Conservation (phyloP, 1,139 yeast species). For the Yamadazyma trypodendri region DNA sequence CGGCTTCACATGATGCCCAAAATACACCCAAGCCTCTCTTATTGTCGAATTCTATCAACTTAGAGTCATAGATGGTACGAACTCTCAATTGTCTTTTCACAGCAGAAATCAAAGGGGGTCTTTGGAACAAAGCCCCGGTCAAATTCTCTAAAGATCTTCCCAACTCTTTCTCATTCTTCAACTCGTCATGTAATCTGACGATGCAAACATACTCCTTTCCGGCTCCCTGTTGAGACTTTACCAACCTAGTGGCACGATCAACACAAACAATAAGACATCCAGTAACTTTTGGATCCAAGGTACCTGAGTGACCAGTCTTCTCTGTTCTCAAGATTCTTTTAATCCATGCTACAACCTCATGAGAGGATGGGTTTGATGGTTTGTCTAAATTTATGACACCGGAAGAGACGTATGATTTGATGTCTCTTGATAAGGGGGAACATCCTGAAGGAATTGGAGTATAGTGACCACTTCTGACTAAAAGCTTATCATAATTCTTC, state of each 20-base stretch:
- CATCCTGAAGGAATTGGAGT: constrained; percentile 96
- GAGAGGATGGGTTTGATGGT: constrained; percentile 97
- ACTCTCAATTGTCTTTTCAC: constrained; percentile 99
- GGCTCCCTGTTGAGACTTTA: constrained; percentile 98
- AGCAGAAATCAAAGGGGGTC: constrained; percentile 98
- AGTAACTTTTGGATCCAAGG: constrained; percentile 97
- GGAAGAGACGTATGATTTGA: constrained; percentile 83
- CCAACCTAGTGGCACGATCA: constrained; percentile 96
- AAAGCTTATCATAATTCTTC: constrained; percentile 89
- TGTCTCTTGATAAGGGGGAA: constrained; percentile 91
- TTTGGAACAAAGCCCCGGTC: constrained; percentile 98
- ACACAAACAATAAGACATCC: constrained; percentile 97
- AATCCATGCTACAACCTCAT: constrained; percentile 99
- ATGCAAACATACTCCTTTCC: constrained; percentile 99
- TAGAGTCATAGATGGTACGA: constrained; percentile 95
- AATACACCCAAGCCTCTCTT: constrained; percentile 96
- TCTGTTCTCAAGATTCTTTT: constrained; percentile 93
- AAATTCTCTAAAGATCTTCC: constrained; percentile 87
- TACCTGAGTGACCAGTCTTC: constrained; percentile 98
- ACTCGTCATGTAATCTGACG: constrained; percentile 90
- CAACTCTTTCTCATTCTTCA: constrained; percentile 87
- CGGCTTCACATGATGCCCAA: constrained; percentile 99
- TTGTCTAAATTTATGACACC: constrained; percentile 97
- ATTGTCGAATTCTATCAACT: constrained; percentile 92
- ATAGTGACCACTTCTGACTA: constrained; percentile 94